Base-by-base conservation (phyloP, 352 stramenopile genomes). In the Phytophthora vignae region DNA sequence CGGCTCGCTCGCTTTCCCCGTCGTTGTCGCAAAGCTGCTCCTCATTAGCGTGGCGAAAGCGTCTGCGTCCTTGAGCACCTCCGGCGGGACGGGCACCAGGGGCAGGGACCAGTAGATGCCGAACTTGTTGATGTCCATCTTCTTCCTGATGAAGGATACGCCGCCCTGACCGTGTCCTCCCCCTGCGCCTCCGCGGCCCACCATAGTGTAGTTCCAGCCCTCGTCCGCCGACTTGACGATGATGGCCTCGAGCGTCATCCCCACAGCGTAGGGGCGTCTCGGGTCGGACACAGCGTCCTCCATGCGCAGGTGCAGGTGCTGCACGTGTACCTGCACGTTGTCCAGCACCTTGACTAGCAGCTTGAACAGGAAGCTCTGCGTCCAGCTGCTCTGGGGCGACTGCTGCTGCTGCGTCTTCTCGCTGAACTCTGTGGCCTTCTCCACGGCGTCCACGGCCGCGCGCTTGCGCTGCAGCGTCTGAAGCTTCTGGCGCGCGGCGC, bases 161-260 rank as follows among this genome's bases (percentile, higher is more conserved):
- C 56, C 27, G 10, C 66, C 49, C 17, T 53, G 53, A 8, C 42
- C 62, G 27, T 67, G 64, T 42, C 62, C 60, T 14, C 54, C 60
- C 31, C 69, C 64, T 14, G 50, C 60, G 6, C 38, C 38, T 9
- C 84, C 81, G 29, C 86, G 83, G 15, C 92, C 81, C 40, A 91
- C 83, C 86, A 93, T 90, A 0, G 85, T 96, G 69, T 94, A 96
- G 68, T 94, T 94, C 84, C 88, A 94, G 0, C 79, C 74, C 57
- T 85, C 87, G 49, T 96, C 88, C 0, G 87, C 86, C 15, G 88
- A 96, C 69, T 96, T 93, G 64, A 96, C 78, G 25, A 93, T 89
- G 60, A 96, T 83, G 15, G 87, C 87, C 49, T 93, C 83, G 17
- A 96, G 78, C 55, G 88, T 96, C 38, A 94, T 64, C 1, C 88